Evolutionary conservation across 75 land plant species (phyloP).

Genomic region (Ceratopteris richardii): DNA sequence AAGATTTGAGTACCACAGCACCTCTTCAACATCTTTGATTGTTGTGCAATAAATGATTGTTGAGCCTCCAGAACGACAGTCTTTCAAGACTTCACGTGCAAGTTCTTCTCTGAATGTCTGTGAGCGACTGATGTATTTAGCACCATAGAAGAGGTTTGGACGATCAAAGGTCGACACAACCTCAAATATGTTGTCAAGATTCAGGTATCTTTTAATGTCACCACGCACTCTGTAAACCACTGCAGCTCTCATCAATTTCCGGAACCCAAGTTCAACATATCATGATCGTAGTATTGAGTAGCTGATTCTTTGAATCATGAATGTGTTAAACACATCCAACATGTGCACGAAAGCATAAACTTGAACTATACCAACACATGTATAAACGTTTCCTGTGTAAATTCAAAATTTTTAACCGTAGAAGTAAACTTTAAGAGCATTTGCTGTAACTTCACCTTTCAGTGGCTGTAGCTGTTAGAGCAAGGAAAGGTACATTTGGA

Average conservation of each 20-base stretch:
- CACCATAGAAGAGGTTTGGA: slow-evolving; percentile 69
- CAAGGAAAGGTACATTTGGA: slow-evolving; percentile 58
- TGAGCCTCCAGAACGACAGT: slow-evolving; percentile 40
- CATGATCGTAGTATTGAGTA: too few relatives aligned
- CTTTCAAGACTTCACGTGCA: slow-evolving; percentile 45
- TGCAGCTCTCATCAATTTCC: not conserved
- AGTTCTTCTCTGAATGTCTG: slow-evolving; percentile 50
- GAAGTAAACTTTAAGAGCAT: too few relatives aligned
- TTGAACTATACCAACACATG: too few relatives aligned
- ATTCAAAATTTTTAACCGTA: too few relatives aligned
- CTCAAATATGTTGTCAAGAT: slow-evolving; percentile 42
- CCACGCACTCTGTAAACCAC: slow-evolving; percentile 46
- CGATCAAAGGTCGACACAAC: slow-evolving; percentile 72
- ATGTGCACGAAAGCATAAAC: too few relatives aligned
- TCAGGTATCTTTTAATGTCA: slow-evolving; percentile 56
- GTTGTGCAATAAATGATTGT: slow-evolving; percentile 77
- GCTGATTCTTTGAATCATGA: too few relatives aligned
- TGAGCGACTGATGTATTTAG: slow-evolving; percentile 33
- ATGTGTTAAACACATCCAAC: too few relatives aligned
- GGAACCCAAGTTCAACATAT: too few relatives aligned
- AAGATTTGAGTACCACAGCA: too few relatives aligned
- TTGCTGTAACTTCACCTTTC: slow-evolving; percentile 37
- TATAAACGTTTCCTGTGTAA: too few relatives aligned
- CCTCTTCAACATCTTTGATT: slow-evolving; percentile 75
- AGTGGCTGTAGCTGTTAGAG: slow-evolving; percentile 83